A percentile compares a stretch with the other conserved stretches of the same genome.
These are phyloP conservation scores for Candida boleticola DNA, from an alignment of 805 yeast species.

Conservation along the genomic window DNA sequence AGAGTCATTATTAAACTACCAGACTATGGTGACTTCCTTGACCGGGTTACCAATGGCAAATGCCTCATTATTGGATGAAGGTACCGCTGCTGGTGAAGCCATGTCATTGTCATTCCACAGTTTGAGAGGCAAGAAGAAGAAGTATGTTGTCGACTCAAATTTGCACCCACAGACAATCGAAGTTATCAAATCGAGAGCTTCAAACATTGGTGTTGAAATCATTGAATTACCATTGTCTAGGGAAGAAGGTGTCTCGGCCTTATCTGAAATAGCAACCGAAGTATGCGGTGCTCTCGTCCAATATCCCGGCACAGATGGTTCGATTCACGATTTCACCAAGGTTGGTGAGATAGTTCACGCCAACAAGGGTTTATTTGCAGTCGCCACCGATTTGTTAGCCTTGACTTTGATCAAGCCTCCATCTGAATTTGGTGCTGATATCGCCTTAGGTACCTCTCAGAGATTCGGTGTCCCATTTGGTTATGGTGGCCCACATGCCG, in stretches of 20 bases:
- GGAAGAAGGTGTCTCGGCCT: conserved; percentile 25
- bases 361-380: conserved; percentile 72
- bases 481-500: conserved; percentile 99
- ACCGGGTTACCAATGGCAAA: conserved; percentile 95
- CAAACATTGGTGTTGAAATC: conserved; percentile 66
- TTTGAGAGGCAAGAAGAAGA: conserved; percentile 61
- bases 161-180: conserved; percentile 84
- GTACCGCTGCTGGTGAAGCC: conserved; percentile 97
- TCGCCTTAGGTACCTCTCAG: conserved; percentile 89
- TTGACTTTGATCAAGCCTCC: conserved; percentile 86
- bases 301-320: conserved; percentile 88
- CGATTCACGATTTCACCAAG: conserved; percentile 47
- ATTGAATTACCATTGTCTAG: conserved; percentile 54
- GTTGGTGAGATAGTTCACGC: conserved; percentile 67
- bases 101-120: conserved; percentile 78
- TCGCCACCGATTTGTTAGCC: conserved; percentile 91
- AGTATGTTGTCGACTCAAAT: conserved; percentile 70
- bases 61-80: conserved; percentile 93
- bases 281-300: conserved; percentile 85
- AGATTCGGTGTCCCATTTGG: conserved; percentile 98
- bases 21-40: conserved; percentile 85
- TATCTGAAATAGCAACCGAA: conserved; percentile 25
- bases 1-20: conserved; percentile 86
- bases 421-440: conserved; percentile 82
- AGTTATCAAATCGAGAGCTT: conserved; percentile 78